Conservation (phyloP, 257 asterid species). For the Lavandula angustifolia region DNA sequence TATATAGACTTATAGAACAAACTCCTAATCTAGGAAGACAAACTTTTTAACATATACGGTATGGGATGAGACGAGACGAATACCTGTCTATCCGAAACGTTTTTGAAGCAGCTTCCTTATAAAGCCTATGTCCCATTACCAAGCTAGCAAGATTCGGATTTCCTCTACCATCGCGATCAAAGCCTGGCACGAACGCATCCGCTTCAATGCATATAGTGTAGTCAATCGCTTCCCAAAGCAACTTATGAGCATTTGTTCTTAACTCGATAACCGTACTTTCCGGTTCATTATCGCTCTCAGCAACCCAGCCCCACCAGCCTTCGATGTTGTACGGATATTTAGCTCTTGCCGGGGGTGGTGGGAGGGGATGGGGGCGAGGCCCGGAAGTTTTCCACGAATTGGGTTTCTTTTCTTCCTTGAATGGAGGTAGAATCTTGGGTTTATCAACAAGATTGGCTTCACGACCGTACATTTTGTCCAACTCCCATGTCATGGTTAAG, state of each 20-base stretch:
- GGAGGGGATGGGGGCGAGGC: conserved; percentile 91
- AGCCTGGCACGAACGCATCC: conserved; percentile 84
- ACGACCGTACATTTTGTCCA: conserved; percentile 75
- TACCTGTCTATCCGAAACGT: conserved; percentile 84
- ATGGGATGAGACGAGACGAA: no score
- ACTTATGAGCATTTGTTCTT: conserved; percentile 86
- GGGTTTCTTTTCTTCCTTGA: conserved; percentile 50
- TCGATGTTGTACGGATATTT: conserved; percentile 84
- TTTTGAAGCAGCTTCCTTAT: conserved; percentile 66
- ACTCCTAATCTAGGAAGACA: no score
- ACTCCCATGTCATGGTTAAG: conserved; percentile 71
- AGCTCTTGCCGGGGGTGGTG: conserved; percentile 88
- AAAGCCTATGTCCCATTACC: conserved; percentile 88
- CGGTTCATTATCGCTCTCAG: conserved; percentile 95
- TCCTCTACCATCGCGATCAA: conserved; percentile 93
- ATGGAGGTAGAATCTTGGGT: conserved; percentile 42
- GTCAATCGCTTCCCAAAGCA: conserved; percentile 95
- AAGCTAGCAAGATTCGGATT: conserved; percentile 85
- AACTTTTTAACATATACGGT: no score
- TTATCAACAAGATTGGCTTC: conserved; percentile 76
- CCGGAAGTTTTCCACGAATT: conserved; percentile 61
- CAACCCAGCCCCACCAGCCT: conserved; percentile 99
- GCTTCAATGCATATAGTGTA: conserved; percentile 80
- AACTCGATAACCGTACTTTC: conserved; percentile 91
- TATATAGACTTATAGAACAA: no score